Percentiles rank a stretch among this genome's conserved stretches.
Conservation (phyloP, 352 stramenopile genomes). For the Phytophthora sojae region DNA sequence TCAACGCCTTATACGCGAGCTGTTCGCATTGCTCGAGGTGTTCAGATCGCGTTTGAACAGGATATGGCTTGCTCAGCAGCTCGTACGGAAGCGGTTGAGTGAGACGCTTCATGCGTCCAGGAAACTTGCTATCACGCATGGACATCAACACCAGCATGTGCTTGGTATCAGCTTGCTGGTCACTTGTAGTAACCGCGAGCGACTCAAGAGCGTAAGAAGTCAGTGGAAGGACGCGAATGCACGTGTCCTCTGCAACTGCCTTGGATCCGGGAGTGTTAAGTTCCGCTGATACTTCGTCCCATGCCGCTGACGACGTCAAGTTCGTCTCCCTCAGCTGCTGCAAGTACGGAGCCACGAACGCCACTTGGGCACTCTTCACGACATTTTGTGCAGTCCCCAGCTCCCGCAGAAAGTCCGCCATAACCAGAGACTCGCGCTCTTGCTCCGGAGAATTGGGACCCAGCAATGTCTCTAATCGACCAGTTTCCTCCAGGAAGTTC, state of each 20-base stretch:
- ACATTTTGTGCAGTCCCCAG: slow-evolving; percentile 68
- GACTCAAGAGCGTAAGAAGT: slow-evolving; percentile 49
- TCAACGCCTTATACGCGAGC: slow-evolving; percentile 59
- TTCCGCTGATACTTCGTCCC: slow-evolving; percentile 21
- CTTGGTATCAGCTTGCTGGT: slow-evolving; percentile 8
- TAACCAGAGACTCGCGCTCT: slow-evolving; percentile 61
- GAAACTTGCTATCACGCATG: slow-evolving; percentile 84
- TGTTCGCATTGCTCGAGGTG: slow-evolving; percentile 57
- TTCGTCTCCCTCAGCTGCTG: slow-evolving; percentile 59
- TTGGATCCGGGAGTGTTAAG: background rate
- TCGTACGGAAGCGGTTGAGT: slow-evolving; percentile 65
- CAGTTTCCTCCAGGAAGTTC: slow-evolving; percentile 63
- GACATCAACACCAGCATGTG: slow-evolving; percentile 60
- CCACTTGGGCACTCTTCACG: slow-evolving; percentile 59
- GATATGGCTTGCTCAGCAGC: slow-evolving; percentile 60
- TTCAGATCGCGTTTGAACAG: slow-evolving; percentile 62
- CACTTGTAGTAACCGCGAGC: slow-evolving; percentile 25
- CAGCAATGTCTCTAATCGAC: slow-evolving; percentile 51
- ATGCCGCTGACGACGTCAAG: slow-evolving; percentile 34
- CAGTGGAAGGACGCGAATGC: slow-evolving; percentile 61
- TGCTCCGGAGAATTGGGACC: slow-evolving; percentile 57
- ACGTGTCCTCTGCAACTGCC: slow-evolving; percentile 4
- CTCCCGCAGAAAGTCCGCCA: slow-evolving; percentile 75
- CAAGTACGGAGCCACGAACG: slow-evolving; percentile 82
- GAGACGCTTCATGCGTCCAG: slow-evolving; percentile 74